These are phyloP conservation scores for Pisolithus albus DNA, from an alignment of 768 basidiomycete species.

Conservation along the genomic window DNA sequence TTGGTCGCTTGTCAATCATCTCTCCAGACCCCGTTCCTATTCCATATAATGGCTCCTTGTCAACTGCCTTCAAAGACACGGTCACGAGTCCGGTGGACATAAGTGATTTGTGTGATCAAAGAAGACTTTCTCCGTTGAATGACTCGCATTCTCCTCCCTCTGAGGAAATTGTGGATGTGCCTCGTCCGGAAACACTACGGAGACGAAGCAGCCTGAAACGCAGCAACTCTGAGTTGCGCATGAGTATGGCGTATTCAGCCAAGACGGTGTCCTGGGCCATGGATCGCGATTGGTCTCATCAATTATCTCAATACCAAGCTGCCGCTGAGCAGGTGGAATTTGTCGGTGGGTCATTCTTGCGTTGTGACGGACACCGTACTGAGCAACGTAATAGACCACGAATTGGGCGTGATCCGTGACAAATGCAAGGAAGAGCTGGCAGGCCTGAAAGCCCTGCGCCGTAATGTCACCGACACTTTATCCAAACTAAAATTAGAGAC, in stretches of 20 bases:
- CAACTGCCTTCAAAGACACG: constrained; percentile 24
- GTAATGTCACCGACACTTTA: constrained; percentile 40
- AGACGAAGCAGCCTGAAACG: constrained; percentile 63
- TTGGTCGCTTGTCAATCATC: constrained; percentile 21
- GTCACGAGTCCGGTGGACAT: constrained; percentile 28
- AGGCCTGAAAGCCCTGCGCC: constrained; percentile 50
- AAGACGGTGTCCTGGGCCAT: constrained; percentile 78
- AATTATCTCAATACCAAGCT: constrained; percentile 44
- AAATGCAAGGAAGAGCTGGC: constrained; percentile 58
- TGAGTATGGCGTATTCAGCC: constrained; percentile 43
- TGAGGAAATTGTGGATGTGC: constrained; percentile 27
- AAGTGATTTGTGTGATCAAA: constrained; percentile 3
- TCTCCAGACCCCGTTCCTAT: constrained; percentile 42
- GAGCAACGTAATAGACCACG: constrained; percentile 35
- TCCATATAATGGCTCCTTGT: constrained; percentile 36
- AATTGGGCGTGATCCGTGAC: constrained; percentile 52
- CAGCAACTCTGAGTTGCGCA: constrained; percentile 37
- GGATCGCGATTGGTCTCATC: constrained; percentile 51
- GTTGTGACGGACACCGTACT: neutral
- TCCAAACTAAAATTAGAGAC: constrained; percentile 34
- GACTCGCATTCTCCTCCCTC: constrained; percentile 25
- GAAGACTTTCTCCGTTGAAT: constrained; percentile 6
- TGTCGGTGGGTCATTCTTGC: constrained; percentile 25
- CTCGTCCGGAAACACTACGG: constrained; percentile 33
- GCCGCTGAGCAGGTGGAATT: constrained; percentile 36